Evolutionary conservation across 192 early-diverging fungal species (phyloP), one percentile per base, ranked within the genome.

Genomic region (Coemansia sp.): DNA sequence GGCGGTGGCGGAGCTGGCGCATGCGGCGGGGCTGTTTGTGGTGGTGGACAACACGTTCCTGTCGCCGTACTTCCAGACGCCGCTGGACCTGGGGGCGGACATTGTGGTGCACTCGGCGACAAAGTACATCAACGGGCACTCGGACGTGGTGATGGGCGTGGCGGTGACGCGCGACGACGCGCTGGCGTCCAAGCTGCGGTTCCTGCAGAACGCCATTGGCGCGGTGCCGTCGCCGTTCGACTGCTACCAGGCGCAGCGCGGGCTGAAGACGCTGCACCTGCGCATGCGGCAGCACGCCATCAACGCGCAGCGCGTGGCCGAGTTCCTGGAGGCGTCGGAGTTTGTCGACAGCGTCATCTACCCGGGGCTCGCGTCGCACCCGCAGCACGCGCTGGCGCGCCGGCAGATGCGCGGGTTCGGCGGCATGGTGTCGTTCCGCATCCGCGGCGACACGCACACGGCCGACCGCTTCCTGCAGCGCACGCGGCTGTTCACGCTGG

Each of bases 111-210:
- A 99, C 79, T 95, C 93, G 15, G 93, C 94, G 18, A 99, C 94
- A 51, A 97, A 97, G 76, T 99, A 97, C 77, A 88, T 99, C 68
- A 97, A 97, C 79, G 94, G 96, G 38, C 94, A 99, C 75, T 95
- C 93, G 18, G 96, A 99, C 76, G 94, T 96, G 21, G 89, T 99
- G 14, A 95, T 97, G 92, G 96, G 96, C 65, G 83, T 94, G 26
- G 92, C 91, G 17, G 82, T 88, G 17, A 94, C 91, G 43, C 89
- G 82, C 68, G 64, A 82, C 67, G 84, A 87, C 21, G 83, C 77
- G 40, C 59, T 96, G 41, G 78, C 79, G 43, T 81, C 85, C 19
- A 88, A 86, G 66, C 70, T 99, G 26, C 72, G 78, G 34, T 99
- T 99, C 73, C 74, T 97, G 60, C 94, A 97, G 80, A 99, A 99